Evolutionary conservation across 805 yeast genomes (phyloP).

Genomic region (Torulaspora gathmanii): DNA sequence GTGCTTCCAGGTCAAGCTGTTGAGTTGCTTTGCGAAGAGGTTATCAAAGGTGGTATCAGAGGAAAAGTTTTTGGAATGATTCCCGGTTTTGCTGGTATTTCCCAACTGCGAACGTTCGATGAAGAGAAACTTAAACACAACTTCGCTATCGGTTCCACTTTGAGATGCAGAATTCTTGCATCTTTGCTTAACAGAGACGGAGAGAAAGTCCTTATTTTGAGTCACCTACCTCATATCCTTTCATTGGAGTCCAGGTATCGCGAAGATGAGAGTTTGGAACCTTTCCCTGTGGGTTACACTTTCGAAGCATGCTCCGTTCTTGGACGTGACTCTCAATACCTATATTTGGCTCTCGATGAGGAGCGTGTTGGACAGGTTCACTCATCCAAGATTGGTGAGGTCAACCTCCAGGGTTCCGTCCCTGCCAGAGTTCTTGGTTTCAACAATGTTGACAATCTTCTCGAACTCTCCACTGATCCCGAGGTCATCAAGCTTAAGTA

Average conservation of each 20-base stretch:
- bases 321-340: slow-evolving; percentile 53
- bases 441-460: slow-evolving; percentile 60
- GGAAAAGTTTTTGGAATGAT: slow-evolving; percentile 71
- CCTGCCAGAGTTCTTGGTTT: slow-evolving; percentile 81
- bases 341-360: slow-evolving; percentile 55
- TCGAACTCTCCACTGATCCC: slow-evolving; percentile 65
- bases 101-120: slow-evolving; percentile 53
- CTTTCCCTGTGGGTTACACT: slow-evolving; percentile 75
- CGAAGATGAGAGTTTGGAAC: slow-evolving; percentile 44
- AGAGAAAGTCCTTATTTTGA: slow-evolving; percentile 55
- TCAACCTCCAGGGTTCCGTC: slow-evolving; percentile 41
- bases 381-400: slow-evolving; percentile 56
- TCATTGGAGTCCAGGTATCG: slow-evolving; percentile 17
- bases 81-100: slow-evolving; percentile 61
- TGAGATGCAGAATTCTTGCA: slow-evolving; percentile 69
- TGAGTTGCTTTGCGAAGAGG: slow-evolving; percentile 62
- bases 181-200: slow-evolving; percentile 47
- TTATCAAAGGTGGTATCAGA: slow-evolving; percentile 57
- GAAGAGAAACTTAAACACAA: slow-evolving; percentile 52
- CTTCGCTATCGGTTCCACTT: slow-evolving; percentile 60
- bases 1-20: slow-evolving; percentile 81
- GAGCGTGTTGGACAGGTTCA: slow-evolving; percentile 69
- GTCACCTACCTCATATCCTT: slow-evolving; percentile 54
- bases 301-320: slow-evolving; percentile 50
- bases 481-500: slow-evolving; percentile 58